Base-by-base conservation (phyloP, 1,139 yeast species). In the Protomyces pachydermus region DNA sequence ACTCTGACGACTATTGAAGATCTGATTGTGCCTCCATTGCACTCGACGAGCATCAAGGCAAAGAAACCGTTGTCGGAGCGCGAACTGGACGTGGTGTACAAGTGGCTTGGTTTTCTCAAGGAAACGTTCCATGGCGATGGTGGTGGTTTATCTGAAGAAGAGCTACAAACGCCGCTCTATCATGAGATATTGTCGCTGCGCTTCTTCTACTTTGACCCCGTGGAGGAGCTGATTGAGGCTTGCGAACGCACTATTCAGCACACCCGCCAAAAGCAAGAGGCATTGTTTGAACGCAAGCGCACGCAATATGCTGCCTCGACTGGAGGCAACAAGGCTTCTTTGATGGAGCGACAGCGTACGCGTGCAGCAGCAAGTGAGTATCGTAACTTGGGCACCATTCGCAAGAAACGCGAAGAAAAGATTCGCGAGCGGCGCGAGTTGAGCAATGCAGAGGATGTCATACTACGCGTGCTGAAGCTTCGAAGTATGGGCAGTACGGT, bases 121-220 rank as follows among this genome's bases (percentile, higher is more conserved):
- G 90, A 85, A 67, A 89, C 88, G 72, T 89, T 90, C 75, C 85
- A 89, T 72, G 86, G 88, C 71, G 85, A 82, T 65, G 96, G 96
- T 0, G 87, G 86, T 60, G 96, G 96, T 0, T 95, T 95, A 0
- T 82, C 91, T 0, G 72, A 88, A 51, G 84, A 82, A 68, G 83
- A 82, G 10, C 76, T 89, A 70, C 86, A 85, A 68, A 76, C 79
- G 0, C 68, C 73, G 0, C 82, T 79, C 60, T 78, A 88, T 66
- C 80, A 79, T 66, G 81, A 75, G 45, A 91, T 86, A 70, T 82
- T 87, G 12, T 46, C 87, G 84, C 71, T 88, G 87, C 71, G 90
- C 86, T 68, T 78, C 82, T 65, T 78, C 81, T n/a, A 65, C 34
- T 61, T 58, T 9, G 63, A 67, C 4, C 58, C 67, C 18, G 56